Base-by-base conservation (phyloP, 2,329 filamentous ascomycete genomes). In the Fusarium sp. region DNA sequence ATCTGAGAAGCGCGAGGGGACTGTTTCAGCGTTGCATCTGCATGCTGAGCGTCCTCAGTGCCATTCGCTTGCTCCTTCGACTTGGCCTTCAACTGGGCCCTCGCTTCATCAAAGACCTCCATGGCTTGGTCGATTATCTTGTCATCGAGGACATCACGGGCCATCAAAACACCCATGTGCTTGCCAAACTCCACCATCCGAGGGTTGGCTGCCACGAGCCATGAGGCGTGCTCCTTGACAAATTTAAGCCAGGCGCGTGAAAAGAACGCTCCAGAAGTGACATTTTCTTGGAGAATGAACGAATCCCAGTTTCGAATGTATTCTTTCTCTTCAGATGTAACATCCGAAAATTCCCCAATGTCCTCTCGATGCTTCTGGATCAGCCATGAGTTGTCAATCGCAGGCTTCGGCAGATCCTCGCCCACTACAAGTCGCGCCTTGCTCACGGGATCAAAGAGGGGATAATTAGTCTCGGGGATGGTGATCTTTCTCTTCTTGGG, bases 281-380 rank as follows among this genome's bases (percentile, higher is more conserved):
- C 77, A 58, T 81, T 83, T 69, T 84, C 81, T 46, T 79, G 79
- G 8, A 86, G 81, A 50, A 87, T 83, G 69, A 85, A 87, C 1
- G 82, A 80, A 64, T 88, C 86, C 86, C 86, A 89, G 67, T 85
- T 83, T 69, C 82, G 81, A 60, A 89, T 85, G 62, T 85, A 89
- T 65, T 88, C 86, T 74, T 85, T 86, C 72, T 89, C 86, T 14
- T 81, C 78, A 3, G 79, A 74, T 11, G 83, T 83, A 25, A 89
- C 81, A 68, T 89, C 86, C 8, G 82, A 84, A 71, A 86, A 88
- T 66, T 89, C 87, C 27, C 82, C 80, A 58, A 89, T 83, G 58
- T 83, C 84, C 61, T 89, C 85, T 7, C 84, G 82, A 64, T 89
- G 86, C 76, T 88, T 88, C 66, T 87, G 85, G 29, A 87, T 80